Evolutionary conservation across 257 asterid species (phyloP).

Genomic region (Linderniella brevidens): DNA sequence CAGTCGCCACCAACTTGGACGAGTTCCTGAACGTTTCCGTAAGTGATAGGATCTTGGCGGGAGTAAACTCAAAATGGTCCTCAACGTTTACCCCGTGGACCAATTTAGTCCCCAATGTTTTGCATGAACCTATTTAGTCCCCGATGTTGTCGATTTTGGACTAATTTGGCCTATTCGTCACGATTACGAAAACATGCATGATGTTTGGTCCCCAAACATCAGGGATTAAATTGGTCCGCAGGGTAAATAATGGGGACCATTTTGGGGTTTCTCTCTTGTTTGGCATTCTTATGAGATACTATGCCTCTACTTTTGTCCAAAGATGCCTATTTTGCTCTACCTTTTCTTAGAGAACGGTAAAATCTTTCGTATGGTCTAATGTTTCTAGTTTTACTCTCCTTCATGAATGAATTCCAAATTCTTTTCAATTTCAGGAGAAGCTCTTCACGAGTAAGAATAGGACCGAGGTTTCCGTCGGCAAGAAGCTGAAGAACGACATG

Average conservation of each 20-base stretch:
- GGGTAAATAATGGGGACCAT: too few species aligned
- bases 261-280: too few species aligned
- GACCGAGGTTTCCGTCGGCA: conserved; percentile 81
- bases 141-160: too few species aligned
- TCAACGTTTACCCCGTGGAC: too few species aligned
- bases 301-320: not conserved
- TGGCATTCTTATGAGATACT: not conserved
- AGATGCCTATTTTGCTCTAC: not conserved
- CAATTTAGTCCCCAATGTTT: too few species aligned
- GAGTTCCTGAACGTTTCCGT: conserved; percentile 83
- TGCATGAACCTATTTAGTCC: too few species aligned
- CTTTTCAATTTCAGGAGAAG: conserved; percentile 63
- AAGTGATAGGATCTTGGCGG: conserved; percentile 37
- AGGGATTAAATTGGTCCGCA: too few species aligned
- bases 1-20: conserved; percentile 84
- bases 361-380: not conserved
- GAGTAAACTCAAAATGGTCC: too few species aligned
- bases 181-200: too few species aligned
- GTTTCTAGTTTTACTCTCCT: conserved; percentile 7
- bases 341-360: not conserved
- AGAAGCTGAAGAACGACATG: conserved; percentile 72
- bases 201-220: too few species aligned
- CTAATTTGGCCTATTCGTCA: too few species aligned
- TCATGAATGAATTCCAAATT: too few species aligned
- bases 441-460: conserved; percentile 72